phyloP scores from a whole-genome alignment of 305 asterid genomes.

The Fraxinus ornus region DNA sequence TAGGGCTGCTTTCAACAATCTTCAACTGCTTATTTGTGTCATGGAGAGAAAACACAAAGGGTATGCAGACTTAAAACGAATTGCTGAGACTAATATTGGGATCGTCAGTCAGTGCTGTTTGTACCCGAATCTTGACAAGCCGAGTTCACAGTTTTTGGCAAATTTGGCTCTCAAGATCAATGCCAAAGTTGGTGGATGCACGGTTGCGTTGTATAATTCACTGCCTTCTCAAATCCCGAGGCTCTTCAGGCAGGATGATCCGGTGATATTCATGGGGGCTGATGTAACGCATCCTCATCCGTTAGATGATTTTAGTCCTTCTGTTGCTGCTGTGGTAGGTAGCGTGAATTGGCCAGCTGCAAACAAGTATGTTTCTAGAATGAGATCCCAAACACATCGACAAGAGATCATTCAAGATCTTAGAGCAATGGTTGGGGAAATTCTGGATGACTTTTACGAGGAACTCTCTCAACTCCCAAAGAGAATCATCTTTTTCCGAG shows the following conservation, averaged over 20 bases:
- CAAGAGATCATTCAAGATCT: slow-evolving; percentile 88
- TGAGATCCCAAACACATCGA: slow-evolving; percentile 88
- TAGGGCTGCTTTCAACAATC: slow-evolving; percentile 55
- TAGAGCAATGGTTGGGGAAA: slow-evolving; percentile 60
- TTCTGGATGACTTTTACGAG: slow-evolving; percentile 58
- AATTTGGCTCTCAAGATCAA: slow-evolving; percentile 93
- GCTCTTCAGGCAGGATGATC: slow-evolving; percentile 56
- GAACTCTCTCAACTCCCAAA: slow-evolving; percentile 59
- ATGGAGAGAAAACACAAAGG: slow-evolving; percentile 98
- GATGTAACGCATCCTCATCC: slow-evolving; percentile 99
- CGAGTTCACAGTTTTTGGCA: slow-evolving; percentile 72
- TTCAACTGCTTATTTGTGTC: slow-evolving; percentile 79
- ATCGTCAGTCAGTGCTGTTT: slow-evolving; percentile 85
- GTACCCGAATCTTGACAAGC: slow-evolving; percentile 61
- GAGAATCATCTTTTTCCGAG: slow-evolving; percentile 79
- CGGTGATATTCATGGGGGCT: slow-evolving; percentile 93
- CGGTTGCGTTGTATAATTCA: slow-evolving; percentile 74
- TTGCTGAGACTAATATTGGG: slow-evolving; percentile 80
- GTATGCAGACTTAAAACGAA: slow-evolving; percentile 82
- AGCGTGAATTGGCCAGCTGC: slow-evolving; percentile 93
- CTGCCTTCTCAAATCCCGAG: slow-evolving; percentile 76
- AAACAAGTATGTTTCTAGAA: slow-evolving; percentile 75
- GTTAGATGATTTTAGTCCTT: slow-evolving; percentile 78
- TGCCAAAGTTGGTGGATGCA: slow-evolving; percentile 90
- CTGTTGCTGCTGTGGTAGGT: slow-evolving; percentile 95